Base-by-base conservation (phyloP, 192 early-diverging fungal genomes). In the Jimgerdemannia flammicorona region DNA sequence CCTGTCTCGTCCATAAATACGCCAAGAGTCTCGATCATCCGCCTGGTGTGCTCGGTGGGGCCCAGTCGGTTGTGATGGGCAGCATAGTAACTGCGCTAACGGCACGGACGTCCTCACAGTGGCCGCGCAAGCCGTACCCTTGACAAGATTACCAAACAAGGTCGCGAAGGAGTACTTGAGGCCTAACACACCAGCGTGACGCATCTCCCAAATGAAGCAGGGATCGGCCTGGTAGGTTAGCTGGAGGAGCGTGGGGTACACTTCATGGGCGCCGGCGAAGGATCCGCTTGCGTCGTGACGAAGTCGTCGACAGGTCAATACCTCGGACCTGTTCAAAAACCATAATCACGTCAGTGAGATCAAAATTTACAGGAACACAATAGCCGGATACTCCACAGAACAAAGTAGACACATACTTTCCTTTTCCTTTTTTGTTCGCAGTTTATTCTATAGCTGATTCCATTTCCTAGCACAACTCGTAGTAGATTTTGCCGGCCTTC, bases 151-250 rank as follows among this genome's bases (percentile, higher is more conserved):
- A 7, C 89, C 85, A 3, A 29, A 97, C 91, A 40, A 98, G 79
- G 81, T 98, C 96, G 96, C 97, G 67, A 97, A 93, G 44, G 95
- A 89, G 74, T 98, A 99, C 79, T 97, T 95, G 41, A 99, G 80
- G 19, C 96, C 98, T 8, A 97, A 85, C 74, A 98, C 81, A 43
- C 93, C 97, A 9, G 95, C 94, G 80, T 98, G 95, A 29, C 96
- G 88, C 18, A 94, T 93, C 76, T 97, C 95, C 98, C 98, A 99
- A 18, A 93, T 87, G 19, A 87, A 84, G 9, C 72, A 43, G 17
- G 72, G 65, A 40, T 86, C 87, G 20, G 80, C 75, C 77, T 94
- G 86, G 67, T 86, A 89, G 3, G 94, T 84, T 19, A 92, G 83
- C 71, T 92, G 84, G 73, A 95, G 77, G 19, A 95, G 75, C 8